phyloP scores from a whole-genome alignment of 352 stramenopile species.

The Globisporangium nunn region DNA sequence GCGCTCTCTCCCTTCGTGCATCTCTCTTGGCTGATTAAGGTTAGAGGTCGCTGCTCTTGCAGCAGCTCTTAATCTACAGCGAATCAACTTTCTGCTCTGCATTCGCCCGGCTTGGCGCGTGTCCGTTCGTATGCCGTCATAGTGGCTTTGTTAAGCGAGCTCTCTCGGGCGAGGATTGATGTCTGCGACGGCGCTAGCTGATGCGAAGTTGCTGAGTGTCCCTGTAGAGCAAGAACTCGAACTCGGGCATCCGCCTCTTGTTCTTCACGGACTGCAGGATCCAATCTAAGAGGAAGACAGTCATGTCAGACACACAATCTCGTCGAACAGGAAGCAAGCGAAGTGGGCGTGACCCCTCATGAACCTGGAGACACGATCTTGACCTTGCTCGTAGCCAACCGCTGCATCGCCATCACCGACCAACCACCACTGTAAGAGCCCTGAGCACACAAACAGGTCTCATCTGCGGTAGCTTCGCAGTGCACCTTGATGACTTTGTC shows the following conservation, averaged over 20 bases:
- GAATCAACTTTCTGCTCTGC: constrained; percentile 13
- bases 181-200: not conserved
- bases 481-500: constrained; percentile 65
- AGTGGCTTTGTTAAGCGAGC: not conserved
- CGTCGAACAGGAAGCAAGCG: too few species aligned
- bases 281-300: constrained; percentile 33
- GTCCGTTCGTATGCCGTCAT: too few species aligned
- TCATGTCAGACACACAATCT: not conserved
- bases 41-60: not conserved
- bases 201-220: constrained; percentile 15
- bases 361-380: constrained; percentile 68
- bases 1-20: constrained; percentile 6
- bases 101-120: not conserved
- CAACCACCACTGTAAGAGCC: too few species aligned
- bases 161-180: not conserved
- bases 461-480: too few species aligned
- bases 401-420: constrained; percentile 12
- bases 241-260: constrained; percentile 55
- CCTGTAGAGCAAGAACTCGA: constrained; percentile 74
- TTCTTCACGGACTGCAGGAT: constrained; percentile 67
- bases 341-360: too few species aligned
- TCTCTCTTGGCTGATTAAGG: constrained; percentile 11
- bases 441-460: too few species aligned
- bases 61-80: constrained; percentile 9
- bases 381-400: constrained; percentile 26